Conservation (phyloP, 2,329 filamentous ascomycete genomes). For the Penicillium sp. region DNA sequence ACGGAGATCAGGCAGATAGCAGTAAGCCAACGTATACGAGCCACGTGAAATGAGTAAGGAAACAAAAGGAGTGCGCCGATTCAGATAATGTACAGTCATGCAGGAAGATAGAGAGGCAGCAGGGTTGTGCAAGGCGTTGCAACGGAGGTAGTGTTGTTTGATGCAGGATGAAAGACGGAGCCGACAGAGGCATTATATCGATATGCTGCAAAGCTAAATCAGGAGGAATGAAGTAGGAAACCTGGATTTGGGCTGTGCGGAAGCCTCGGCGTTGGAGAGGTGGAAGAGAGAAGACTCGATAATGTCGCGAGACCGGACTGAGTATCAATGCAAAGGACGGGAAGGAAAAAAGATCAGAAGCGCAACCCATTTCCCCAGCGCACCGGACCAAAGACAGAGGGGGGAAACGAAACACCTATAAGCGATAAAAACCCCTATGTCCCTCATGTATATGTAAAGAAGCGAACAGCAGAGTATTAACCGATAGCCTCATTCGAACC, state of each 20-base stretch:
- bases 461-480: conserved; percentile 39
- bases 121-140: conserved; percentile 24
- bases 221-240: conserved; percentile 10
- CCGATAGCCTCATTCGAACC: conserved; percentile 17
- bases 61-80: conserved; percentile 22
- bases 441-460: conserved; percentile 44
- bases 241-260: conserved; percentile 24
- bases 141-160: conserved; percentile 7
- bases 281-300: conserved; percentile 21
- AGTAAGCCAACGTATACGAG: conserved; percentile 25
- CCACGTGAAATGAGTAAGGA: conserved; percentile 21
- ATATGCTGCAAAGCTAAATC: conserved; percentile 21
- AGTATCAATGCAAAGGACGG: conserved; percentile 31
- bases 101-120: conserved; percentile 22
- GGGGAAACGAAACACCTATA: conserved; percentile 20
- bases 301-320: conserved; percentile 25
- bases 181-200: conserved; percentile 19
- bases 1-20: conserved; percentile 11
- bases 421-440: conserved; percentile 38
- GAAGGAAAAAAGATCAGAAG: conserved; percentile 22
- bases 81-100: conserved; percentile 41
- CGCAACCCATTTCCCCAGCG: conserved; percentile 31
- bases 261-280: conserved; percentile 25
- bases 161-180: not conserved
- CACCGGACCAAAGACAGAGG: conserved; percentile 23